Evolutionary conservation across 2,329 filamentous ascomycete genomes (phyloP).

Genomic region (Claviceps capensis): DNA sequence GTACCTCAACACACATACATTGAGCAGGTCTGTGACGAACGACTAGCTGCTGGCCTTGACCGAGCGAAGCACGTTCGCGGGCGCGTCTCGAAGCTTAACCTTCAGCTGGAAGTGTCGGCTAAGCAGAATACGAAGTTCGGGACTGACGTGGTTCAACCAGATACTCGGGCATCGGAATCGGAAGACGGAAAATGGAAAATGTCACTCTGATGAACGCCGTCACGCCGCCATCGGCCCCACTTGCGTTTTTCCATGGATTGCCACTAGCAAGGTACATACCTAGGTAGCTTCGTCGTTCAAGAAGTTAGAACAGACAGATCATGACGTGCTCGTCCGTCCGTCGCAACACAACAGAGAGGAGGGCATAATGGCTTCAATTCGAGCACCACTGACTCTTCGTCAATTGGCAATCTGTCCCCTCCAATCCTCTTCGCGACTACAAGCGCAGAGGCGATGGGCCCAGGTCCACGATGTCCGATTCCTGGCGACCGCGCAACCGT

Average conservation of each 20-base stretch:
- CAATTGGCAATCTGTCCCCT: conserved; percentile 24
- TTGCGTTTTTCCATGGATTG: too few relatives aligned
- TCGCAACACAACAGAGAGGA: background rate
- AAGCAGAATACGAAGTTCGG: background rate
- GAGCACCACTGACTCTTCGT: conserved; percentile 31
- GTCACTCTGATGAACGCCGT: background rate
- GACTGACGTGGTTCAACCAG: background rate
- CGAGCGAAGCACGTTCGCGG: too few relatives aligned
- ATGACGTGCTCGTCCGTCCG: background rate
- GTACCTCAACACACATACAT: too few relatives aligned
- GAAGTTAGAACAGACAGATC: too few relatives aligned
- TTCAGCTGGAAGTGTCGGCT: background rate
- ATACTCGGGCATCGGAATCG: background rate
- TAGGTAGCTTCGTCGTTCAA: too few relatives aligned
- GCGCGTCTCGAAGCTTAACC: background rate
- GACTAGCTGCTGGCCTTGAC: background rate
- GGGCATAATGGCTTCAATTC: conserved; percentile 33
- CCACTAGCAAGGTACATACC: too few relatives aligned
- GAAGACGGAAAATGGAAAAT: background rate
- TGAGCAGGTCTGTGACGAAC: too few relatives aligned
- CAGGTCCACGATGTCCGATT: conserved; percentile 88
- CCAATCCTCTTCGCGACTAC: conserved; percentile 19
- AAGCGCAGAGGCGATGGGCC: conserved; percentile 67
- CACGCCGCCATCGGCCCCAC: background rate
- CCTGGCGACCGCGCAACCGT: conserved; percentile 62